Conservation (phyloP, 1,139 yeast species). For the Candida buenavistaensis region DNA sequence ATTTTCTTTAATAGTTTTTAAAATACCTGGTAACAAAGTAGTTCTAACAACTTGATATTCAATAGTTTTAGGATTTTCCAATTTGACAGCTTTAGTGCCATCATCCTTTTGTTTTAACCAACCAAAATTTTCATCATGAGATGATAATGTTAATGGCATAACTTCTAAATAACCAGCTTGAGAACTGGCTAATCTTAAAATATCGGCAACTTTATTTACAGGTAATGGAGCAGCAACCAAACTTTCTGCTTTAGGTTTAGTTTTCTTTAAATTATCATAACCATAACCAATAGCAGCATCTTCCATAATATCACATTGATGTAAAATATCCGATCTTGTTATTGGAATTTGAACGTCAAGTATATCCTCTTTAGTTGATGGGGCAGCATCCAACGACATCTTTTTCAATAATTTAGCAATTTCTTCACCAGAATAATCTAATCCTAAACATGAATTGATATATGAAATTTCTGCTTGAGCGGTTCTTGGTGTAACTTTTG, state of each 20-base stretch:
- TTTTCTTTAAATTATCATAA: constrained; percentile 80
- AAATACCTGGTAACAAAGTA: constrained; percentile 86
- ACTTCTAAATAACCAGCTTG: constrained; percentile 97
- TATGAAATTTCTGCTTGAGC: constrained; percentile 78
- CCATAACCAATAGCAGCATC: constrained; percentile 98
- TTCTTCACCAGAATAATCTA: constrained; percentile 66
- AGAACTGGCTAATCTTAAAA: constrained; percentile 85
- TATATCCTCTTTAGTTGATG: constrained; percentile 49
- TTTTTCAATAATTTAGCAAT: constrained; percentile 68
- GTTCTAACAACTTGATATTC: constrained; percentile 99
- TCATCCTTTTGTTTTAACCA: constrained; percentile 79
- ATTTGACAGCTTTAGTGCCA: constrained; percentile 73
- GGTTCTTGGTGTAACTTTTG: constrained; percentile 65
- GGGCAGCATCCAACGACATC: constrained; percentile 76
- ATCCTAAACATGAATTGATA: constrained; percentile 90
- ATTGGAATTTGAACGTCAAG: constrained; percentile 81
- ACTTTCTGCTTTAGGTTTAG: constrained; percentile 77
- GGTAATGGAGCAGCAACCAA: constrained; percentile 88
- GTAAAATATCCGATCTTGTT: constrained; percentile 93
- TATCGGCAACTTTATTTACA: constrained; percentile 87
- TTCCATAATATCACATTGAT: constrained; percentile 98
- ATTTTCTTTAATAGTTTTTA: constrained; percentile 94
- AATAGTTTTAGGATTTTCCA: constrained; percentile 93
- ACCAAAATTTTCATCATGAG: constrained; percentile 94
- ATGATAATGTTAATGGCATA: constrained; percentile 90